Base-by-base conservation (phyloP, 2,329 filamentous ascomycete species). In the Cyphellophora attinorum region DNA sequence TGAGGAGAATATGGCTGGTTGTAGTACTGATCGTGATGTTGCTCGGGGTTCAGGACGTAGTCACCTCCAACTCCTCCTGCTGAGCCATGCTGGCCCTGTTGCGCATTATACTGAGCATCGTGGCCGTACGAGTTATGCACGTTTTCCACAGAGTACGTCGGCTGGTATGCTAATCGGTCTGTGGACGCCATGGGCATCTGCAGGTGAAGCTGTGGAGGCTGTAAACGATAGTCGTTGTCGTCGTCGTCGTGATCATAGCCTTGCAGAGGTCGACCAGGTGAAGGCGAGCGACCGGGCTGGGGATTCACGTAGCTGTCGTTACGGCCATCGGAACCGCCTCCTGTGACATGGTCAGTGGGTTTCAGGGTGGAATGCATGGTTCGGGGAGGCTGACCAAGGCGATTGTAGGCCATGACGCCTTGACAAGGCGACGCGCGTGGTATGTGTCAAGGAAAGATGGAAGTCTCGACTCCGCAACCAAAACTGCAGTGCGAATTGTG, bases 21-120 rank as follows among this genome's bases (percentile, higher is more conserved):
- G 57, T 82, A 89, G 64, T 94, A 94, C 36, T 76, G 74, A 58
- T 94, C 85, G 54, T 91, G 85, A 51, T 94, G 85, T 38, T 79
- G 78, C 56, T 93, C 79, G 6, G 89, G 86, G 51, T 85, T 78
- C 41, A 94, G 62, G 3, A 77, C 68, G 56, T 91, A 88, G 37
- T 86, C 81, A 38, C 68, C 67, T 25, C 35, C 41, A 10, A 23
- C 31, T 11, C n/a, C 11, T 3, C 32, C 25, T 19, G 27, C 35
- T 11, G 21, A 25, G 11, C 15, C n/a, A 11, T 11, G 10, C 3
- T 31, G 28, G 41, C 67, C 58, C 29, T 58, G 57, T 19, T 44
- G 37, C 60, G 63, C 44, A 42, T 77, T 72, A 53, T 76, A 49
- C 35, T 66, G 64, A 46, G 79, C 70, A 51, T 73, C 72, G 50